Percentiles rank a stretch among this genome's conserved stretches.
These are phyloP conservation scores for Calonectria pseudoturangicola DNA, from an alignment of 2,329 filamentous ascomycete species.

Conservation along the genomic window DNA sequence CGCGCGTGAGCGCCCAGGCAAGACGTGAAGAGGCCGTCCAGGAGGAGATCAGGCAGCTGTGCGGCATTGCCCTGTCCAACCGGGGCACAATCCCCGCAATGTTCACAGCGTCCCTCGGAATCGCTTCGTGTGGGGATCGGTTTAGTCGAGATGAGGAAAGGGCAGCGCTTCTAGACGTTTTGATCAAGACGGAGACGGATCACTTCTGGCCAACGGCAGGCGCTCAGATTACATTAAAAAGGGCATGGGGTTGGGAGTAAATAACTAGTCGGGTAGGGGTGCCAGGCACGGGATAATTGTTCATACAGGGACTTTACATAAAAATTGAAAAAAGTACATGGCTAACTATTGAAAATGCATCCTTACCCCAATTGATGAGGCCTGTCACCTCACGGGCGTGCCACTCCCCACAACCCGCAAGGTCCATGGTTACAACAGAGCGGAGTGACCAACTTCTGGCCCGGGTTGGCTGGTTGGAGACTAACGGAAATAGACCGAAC, in stretches of 20 bases:
- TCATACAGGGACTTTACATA: not conserved
- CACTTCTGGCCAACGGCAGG: slow-evolving; percentile 71
- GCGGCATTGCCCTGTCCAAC: slow-evolving; percentile 76
- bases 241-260: slow-evolving; percentile 68
- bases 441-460: slow-evolving; percentile 12
- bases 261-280: not conserved
- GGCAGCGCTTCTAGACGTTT: slow-evolving; percentile 67
- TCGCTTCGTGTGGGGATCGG: slow-evolving; percentile 69
- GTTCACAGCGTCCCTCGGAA: slow-evolving; percentile 74
- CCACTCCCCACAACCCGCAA: slow-evolving; percentile 29
- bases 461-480: not conserved
- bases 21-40: slow-evolving; percentile 64
- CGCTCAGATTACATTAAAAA: slow-evolving; percentile 67
- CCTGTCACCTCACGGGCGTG: slow-evolving; percentile 27
- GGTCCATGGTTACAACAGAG: slow-evolving; percentile 24
- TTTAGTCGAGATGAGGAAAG: slow-evolving; percentile 68
- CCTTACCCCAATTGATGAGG: slow-evolving; percentile 8
- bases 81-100: slow-evolving; percentile 72
- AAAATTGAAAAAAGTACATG: not conserved
- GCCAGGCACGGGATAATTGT: slow-evolving; percentile 7
- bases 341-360: not conserved
- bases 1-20: slow-evolving; percentile 56
- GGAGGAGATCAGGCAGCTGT: slow-evolving; percentile 70
- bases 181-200: slow-evolving; percentile 68
- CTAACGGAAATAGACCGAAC: slow-evolving; percentile 27